These are phyloP conservation scores for Penicillium psychrosexuale DNA, from an alignment of 2,329 filamentous ascomycete species.

Conservation along the genomic window DNA sequence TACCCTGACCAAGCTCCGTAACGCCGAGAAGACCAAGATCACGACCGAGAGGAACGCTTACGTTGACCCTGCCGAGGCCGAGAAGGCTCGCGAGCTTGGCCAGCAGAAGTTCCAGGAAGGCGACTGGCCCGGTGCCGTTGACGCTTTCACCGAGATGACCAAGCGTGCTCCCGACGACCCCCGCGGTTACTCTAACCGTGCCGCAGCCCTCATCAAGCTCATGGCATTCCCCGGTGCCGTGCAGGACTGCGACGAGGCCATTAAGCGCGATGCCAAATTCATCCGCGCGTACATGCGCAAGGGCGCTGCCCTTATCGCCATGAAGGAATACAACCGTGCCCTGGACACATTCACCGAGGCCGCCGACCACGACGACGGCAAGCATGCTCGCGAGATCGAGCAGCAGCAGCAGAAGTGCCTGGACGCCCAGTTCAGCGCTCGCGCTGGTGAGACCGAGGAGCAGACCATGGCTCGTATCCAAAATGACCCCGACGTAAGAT, in stretches of 20 bases:
- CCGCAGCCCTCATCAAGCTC: slow-evolving; percentile 93
- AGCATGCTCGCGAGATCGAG: slow-evolving; percentile 88
- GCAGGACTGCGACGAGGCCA: slow-evolving; percentile 85
- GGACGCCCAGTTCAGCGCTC: slow-evolving; percentile 80
- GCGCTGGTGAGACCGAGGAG: slow-evolving; percentile 93
- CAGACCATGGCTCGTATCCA: slow-evolving; percentile 89
- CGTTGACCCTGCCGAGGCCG: slow-evolving; percentile 84
- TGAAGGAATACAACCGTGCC: slow-evolving; percentile 97
- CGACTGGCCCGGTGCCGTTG: slow-evolving; percentile 92
- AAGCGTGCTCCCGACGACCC: slow-evolving; percentile 92
- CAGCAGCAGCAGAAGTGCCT: slow-evolving; percentile 91
- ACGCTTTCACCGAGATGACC: slow-evolving; percentile 92
- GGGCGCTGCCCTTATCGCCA: slow-evolving; percentile 90
- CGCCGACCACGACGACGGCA: slow-evolving; percentile 70
- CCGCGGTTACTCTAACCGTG: slow-evolving; percentile 94
- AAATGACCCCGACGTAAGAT: slow-evolving; percentile 79
- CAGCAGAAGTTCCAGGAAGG: slow-evolving; percentile 96
- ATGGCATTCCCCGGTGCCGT: slow-evolving; percentile 93
- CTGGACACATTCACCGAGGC: slow-evolving; percentile 86
- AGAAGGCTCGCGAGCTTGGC: slow-evolving; percentile 90
- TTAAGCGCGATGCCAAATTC: slow-evolving; percentile 86
- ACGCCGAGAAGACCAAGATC: slow-evolving; percentile 81
- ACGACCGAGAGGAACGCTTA: slow-evolving; percentile 75
- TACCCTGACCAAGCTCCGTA: slow-evolving; percentile 85
- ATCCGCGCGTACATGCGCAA: slow-evolving; percentile 96